Conservation (phyloP, 169 alveolate genomes). For the Plasmodium malariae region DNA sequence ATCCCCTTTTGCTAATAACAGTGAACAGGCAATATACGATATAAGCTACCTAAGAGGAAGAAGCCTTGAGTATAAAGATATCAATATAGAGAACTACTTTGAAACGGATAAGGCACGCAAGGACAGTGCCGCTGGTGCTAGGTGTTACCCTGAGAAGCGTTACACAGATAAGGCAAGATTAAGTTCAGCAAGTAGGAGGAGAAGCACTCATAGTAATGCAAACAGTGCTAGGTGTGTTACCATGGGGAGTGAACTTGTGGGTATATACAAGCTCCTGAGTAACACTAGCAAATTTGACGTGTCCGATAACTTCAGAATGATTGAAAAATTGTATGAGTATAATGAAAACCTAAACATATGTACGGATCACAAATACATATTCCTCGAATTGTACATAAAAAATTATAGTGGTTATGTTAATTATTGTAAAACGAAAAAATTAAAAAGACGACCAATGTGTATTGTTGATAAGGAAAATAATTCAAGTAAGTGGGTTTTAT, state of each 20-base stretch:
- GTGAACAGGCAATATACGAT: not conserved
- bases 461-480: conserved; percentile 41
- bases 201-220: not conserved
- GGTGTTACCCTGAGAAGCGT: too few relatives aligned
- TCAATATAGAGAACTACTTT: conserved; percentile 26
- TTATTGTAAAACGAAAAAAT: conserved; percentile 53
- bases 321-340: not conserved
- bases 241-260: too few relatives aligned
- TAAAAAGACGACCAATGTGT: conserved; percentile 62
- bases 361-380: conserved; percentile 55
- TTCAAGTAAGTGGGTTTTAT: conserved; percentile 60
- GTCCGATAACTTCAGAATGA: too few relatives aligned
- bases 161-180: too few relatives aligned
- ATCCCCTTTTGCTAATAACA: not conserved
- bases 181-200: not conserved
- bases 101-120: not conserved
- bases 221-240: too few relatives aligned
- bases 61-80: conserved; percentile 7
- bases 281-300: too few relatives aligned
- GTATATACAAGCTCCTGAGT: too few relatives aligned
- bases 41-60: not conserved
- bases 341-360: conserved; percentile 43
- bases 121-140: not conserved
- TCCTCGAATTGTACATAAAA: conserved; percentile 40
- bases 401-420: conserved; percentile 62